Evolutionary conservation across 169 alveolate genomes (phyloP).

Genomic region (Cryptosporidium bovis): DNA sequence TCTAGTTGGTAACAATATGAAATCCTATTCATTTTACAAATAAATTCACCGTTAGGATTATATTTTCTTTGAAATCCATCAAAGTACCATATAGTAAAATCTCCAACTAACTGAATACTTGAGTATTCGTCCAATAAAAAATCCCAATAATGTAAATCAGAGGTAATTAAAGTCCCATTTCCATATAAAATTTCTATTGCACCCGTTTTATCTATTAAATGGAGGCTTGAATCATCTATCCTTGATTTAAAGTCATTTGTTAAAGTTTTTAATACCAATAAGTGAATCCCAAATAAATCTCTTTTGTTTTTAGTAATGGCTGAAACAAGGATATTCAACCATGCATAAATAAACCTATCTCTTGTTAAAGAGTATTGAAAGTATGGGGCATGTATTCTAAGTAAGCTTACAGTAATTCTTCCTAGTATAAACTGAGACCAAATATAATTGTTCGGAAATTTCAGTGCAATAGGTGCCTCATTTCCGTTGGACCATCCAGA

Average conservation of each 20-base stretch:
- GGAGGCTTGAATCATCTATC: conserved; percentile 1
- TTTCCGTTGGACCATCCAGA: background rate
- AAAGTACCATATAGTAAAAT: conserved; percentile 55
- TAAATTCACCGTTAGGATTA: background rate
- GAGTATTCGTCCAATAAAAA: too few species aligned
- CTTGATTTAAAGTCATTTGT: conserved; percentile 9
- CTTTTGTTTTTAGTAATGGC: background rate
- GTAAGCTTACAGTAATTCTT: conserved; percentile 9
- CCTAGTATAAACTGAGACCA: conserved; percentile 23
- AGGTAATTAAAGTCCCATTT: background rate
- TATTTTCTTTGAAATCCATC: conserved; percentile 21
- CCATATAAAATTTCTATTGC: conserved; percentile 18
- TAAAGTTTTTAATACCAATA: background rate
- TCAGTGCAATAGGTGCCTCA: conserved; percentile 23
- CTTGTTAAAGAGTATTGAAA: conserved; percentile 13
- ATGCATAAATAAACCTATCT: conserved; percentile 24
- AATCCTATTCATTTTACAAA: background rate
- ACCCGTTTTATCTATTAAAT: conserved; percentile 2
- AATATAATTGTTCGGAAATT: background rate
- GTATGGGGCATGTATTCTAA: background rate
- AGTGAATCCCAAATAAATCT: conserved; percentile 5
- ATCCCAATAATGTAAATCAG: too few species aligned
- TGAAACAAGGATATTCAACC: conserved; percentile 21
- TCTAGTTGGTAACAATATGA: conserved; percentile 22
- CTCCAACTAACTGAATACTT: background rate